phyloP scores from a whole-genome alignment of 805 yeast species.

The Torulaspora franciscae region DNA sequence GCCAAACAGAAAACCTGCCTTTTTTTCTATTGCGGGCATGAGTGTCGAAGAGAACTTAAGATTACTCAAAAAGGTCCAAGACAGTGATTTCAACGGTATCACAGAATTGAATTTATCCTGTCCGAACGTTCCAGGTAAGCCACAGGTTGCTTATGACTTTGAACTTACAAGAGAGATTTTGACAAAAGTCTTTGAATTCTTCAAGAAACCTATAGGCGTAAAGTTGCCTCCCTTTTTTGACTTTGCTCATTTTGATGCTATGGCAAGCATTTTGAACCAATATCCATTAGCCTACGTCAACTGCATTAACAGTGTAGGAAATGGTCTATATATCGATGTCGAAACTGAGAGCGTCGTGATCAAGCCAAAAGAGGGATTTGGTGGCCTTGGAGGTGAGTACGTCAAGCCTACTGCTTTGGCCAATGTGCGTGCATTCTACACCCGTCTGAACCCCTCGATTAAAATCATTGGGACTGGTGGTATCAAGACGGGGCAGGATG shows the following conservation, averaged over 20 bases:
- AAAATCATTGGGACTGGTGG: slow-evolving; percentile 34
- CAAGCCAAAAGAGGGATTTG: slow-evolving; percentile 34
- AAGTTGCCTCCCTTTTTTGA: slow-evolving; percentile 34
- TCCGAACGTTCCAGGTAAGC: slow-evolving; percentile 36
- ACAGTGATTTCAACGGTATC: slow-evolving; percentile 26
- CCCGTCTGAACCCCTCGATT: slow-evolving; percentile 29
- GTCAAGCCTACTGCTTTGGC: slow-evolving; percentile 35
- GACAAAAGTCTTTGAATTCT: slow-evolving; percentile 26
- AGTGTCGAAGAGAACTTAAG: slow-evolving; percentile 28
- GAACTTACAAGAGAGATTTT: slow-evolving; percentile 26
- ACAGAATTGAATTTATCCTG: slow-evolving; percentile 32
- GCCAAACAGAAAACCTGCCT: slow-evolving; percentile 19
- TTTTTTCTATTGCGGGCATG: slow-evolving; percentile 34
- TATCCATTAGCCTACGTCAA: slow-evolving; percentile 31
- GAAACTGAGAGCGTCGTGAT: slow-evolving; percentile 31
- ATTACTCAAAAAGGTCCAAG: slow-evolving; percentile 25
- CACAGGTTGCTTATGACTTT: slow-evolving; percentile 34
- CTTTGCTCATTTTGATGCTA: slow-evolving; percentile 32
- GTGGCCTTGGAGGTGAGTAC: slow-evolving; percentile 35
- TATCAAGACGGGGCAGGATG: slow-evolving; percentile 31
- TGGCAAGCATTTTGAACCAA: slow-evolving; percentile 28
- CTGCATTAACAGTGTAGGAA: slow-evolving; percentile 32
- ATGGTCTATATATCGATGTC: slow-evolving; percentile 30
- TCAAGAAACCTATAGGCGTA: slow-evolving; percentile 31
- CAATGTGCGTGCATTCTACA: slow-evolving; percentile 33